These are phyloP conservation scores for Amanita rimosa DNA, from an alignment of 768 basidiomycete genomes.

Conservation along the genomic window DNA sequence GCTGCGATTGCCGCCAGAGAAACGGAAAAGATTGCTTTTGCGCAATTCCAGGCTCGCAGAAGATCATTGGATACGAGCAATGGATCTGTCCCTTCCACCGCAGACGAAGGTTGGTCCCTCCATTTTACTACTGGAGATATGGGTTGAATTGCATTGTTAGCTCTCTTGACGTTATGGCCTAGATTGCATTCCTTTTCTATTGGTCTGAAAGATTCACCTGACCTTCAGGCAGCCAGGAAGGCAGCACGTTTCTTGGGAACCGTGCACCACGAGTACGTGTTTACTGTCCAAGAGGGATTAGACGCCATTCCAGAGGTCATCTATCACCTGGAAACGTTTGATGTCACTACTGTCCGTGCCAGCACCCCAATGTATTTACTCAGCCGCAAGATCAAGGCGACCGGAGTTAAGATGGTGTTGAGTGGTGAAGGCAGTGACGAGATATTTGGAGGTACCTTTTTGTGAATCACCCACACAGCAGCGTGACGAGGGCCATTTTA, in stretches of 20 bases:
- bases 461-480: background rate
- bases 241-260: slow-evolving; percentile 92
- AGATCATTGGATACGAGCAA: slow-evolving; percentile 40
- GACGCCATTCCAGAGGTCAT: slow-evolving; percentile 98
- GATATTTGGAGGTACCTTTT: slow-evolving; percentile 73
- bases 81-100: slow-evolving; percentile 39
- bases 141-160: slow-evolving; percentile 21
- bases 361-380: slow-evolving; percentile 99
- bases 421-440: slow-evolving; percentile 98
- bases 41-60: slow-evolving; percentile 64
- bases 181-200: slow-evolving; percentile 97
- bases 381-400: slow-evolving; percentile 97
- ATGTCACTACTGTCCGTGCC: slow-evolving; percentile 96
- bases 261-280: slow-evolving; percentile 94
- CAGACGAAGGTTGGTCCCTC: slow-evolving; percentile 36
- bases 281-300: slow-evolving; percentile 95
- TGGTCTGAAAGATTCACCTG: slow-evolving; percentile 90
- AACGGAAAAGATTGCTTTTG: slow-evolving; percentile 81
- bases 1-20: slow-evolving; percentile 91
- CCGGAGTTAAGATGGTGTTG: slow-evolving; percentile 99
- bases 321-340: slow-evolving; percentile 96
- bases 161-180: slow-evolving; percentile 81
- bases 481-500: slow-evolving; percentile 16
- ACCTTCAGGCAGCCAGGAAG: slow-evolving; percentile 87
- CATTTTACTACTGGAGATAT: background rate